Conservation (phyloP, 805 yeast species). For the Pichia deserticola region DNA sequence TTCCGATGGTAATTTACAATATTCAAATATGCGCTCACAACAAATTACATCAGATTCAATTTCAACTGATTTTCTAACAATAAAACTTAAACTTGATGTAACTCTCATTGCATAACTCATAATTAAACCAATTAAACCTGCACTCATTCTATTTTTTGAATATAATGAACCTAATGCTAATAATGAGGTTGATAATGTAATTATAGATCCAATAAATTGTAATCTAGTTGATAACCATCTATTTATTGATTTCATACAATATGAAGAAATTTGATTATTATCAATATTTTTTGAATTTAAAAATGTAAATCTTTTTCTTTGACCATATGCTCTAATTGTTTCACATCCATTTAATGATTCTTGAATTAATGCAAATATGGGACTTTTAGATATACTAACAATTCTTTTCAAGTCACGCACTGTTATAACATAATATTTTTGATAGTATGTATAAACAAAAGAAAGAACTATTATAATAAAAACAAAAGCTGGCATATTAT, state of each 20-base stretch:
- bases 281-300: constrained; percentile 47
- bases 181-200: constrained; percentile 44
- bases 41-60: constrained; percentile 63
- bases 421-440: constrained; percentile 57
- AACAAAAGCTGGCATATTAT: constrained; percentile 48
- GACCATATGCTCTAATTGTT: constrained; percentile 74
- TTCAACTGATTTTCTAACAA: constrained; percentile 56
- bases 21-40: constrained; percentile 90
- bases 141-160: constrained; percentile 36
- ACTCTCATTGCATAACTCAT: constrained; percentile 58
- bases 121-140: constrained; percentile 58
- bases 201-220: constrained; percentile 51
- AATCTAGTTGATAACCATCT: constrained; percentile 62
- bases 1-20: constrained; percentile 68
- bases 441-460: constrained; percentile 60
- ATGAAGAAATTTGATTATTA: constrained; percentile 39
- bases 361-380: constrained; percentile 75
- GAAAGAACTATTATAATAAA: constrained; percentile 40
- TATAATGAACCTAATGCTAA: constrained; percentile 36
- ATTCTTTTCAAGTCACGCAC: constrained; percentile 76
- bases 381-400: constrained; percentile 60
- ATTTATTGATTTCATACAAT: constrained; percentile 46
- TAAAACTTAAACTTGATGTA: constrained; percentile 44
- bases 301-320: constrained; percentile 51
- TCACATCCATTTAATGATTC: constrained; percentile 73